Evolutionary conservation across 2,329 filamentous ascomycete genomes (phyloP).

Genomic region (Eutypella sp.): DNA sequence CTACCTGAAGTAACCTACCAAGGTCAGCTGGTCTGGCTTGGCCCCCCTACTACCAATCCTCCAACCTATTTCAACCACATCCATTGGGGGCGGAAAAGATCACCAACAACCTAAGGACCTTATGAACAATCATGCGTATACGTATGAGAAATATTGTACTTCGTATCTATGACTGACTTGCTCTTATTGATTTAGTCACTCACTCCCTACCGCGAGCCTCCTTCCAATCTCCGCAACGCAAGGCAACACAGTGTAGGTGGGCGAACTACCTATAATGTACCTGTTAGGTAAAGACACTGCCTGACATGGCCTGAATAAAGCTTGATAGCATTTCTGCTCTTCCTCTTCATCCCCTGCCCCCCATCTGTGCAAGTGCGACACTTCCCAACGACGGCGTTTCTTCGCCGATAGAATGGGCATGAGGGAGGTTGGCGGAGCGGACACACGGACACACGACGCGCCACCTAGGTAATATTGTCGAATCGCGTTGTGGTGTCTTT

Average conservation of each 20-base stretch:
- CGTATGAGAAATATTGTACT: neutral
- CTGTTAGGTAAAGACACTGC: too few species aligned
- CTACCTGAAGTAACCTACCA: neutral
- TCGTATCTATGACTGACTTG: neutral
- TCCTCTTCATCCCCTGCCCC: too few species aligned
- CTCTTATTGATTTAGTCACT: too few species aligned
- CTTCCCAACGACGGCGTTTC: too few species aligned
- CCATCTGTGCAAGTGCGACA: too few species aligned
- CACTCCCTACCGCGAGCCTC: too few species aligned
- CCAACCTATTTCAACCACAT: neutral
- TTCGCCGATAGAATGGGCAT: too few species aligned
- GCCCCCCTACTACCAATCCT: neutral
- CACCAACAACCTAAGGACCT: neutral
- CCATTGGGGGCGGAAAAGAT: neutral
- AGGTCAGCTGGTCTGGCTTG: neutral
- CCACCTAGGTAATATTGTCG: too few species aligned
- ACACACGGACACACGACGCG: too few species aligned
- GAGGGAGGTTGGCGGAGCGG: too few species aligned
- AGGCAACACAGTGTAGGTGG: neutral
- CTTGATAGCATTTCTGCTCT: neutral
- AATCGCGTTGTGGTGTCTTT: neutral
- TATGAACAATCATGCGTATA: neutral
- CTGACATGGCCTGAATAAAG: neutral
- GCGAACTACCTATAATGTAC: neutral
- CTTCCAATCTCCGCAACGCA: neutral